These are phyloP conservation scores for Talaromyces sp. DNA, from an alignment of 2,329 filamentous ascomycete species.

Conservation along the genomic window DNA sequence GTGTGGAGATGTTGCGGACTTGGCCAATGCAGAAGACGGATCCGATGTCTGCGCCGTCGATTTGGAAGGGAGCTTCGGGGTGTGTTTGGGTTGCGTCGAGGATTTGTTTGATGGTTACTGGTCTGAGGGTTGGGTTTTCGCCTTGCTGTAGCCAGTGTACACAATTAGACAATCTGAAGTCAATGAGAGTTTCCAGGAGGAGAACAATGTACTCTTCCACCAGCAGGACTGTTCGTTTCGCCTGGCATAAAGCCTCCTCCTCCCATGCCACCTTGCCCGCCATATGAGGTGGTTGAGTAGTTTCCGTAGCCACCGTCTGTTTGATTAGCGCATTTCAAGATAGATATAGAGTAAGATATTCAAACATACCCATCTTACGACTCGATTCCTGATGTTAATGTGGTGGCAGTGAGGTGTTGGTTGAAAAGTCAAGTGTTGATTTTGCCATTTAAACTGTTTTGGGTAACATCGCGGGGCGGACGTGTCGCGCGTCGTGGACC, in stretches of 20 bases:
- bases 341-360: not conserved
- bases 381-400: not conserved
- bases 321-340: not conserved
- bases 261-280: slow-evolving; percentile 52
- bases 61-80: slow-evolving; percentile 72
- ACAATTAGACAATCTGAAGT: not conserved
- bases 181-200: not conserved
- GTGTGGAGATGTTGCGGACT: slow-evolving; percentile 79
- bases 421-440: slow-evolving; percentile 9
- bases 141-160: slow-evolving; percentile 59
- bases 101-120: slow-evolving; percentile 93
- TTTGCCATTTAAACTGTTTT: slow-evolving; percentile 39
- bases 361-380: slow-evolving; percentile 29
- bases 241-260: slow-evolving; percentile 60
- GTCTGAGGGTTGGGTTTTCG: slow-evolving; percentile 77
- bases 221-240: slow-evolving; percentile 48
- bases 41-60: slow-evolving; percentile 72
- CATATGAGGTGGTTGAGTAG: slow-evolving; percentile 56
- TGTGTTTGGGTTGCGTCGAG: slow-evolving; percentile 75
- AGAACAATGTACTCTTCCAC: slow-evolving; percentile 35
- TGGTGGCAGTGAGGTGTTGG: not conserved
- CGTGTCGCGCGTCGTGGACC: slow-evolving; percentile 42
- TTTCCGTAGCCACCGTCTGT: slow-evolving; percentile 44
- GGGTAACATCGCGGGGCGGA: slow-evolving; percentile 25
- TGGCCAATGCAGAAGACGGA: slow-evolving; percentile 86